Evolutionary conservation across 2,329 filamentous ascomycete genomes (phyloP), one percentile per base, ranked within the genome.

Genomic region (Trichoderma hamatum): DNA sequence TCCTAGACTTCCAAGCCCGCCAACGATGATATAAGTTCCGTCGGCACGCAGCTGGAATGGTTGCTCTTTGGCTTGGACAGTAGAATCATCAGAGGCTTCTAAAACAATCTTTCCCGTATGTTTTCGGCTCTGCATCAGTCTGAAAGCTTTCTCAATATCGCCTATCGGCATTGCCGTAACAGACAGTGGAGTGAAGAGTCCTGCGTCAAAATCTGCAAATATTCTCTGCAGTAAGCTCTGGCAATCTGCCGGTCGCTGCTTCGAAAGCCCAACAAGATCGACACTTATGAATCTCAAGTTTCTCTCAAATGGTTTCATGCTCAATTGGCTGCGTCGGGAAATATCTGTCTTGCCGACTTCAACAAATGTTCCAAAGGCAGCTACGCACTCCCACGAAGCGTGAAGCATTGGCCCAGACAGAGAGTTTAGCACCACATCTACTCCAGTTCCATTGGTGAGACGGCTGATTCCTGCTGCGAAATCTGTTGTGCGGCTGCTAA

Each of bases 71-170:
- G 63, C 63, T 5, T 43, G 32, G 21, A 67, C 54, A 24, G 19
- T 46, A 14, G 49, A 67, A 7, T 30, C 16, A 24, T 59, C 49
- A 9, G 49, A 34, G 46, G 51, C 51, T 24, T 49, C 54, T 1
- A 82, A 67, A 24, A 83, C 75, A 16, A 83, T 77, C 55, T 84
- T 84, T 0, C 82, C 83, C 3, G 77, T 78, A 61, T 82, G 79
- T 5, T 78, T 75, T 4, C 81, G 79, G 5, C 72, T 72, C 61
- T 81, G 80, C 73, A 84, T 79, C 26, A 78, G 73, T 2, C 80
- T 75, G 69, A 84, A 82, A 0, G 80, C 80, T 0, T 78, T 73
- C 5, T 76, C 74, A 1, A 83, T 74, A 0, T 81, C 70, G 0
- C 75, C 73, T 28, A 78, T 72, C 5, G 76, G 71, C 24, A 76